A percentile compares a stretch with the other conserved stretches of the same genome.
These are phyloP conservation scores for Ophiostoma triangulosporum DNA, from an alignment of 2,329 filamentous ascomycete genomes.

Conservation along the genomic window DNA sequence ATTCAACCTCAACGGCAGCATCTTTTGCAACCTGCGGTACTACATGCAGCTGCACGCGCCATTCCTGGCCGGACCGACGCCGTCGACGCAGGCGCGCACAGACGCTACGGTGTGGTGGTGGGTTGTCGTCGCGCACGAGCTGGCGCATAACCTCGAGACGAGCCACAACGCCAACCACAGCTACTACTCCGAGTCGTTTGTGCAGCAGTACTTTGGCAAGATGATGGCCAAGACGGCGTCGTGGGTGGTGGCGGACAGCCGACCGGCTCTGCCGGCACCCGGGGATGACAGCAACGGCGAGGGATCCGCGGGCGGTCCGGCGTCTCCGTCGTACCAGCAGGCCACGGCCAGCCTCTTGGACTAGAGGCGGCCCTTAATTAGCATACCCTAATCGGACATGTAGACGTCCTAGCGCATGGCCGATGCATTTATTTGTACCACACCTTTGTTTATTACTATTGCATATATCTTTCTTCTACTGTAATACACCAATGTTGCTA, in stretches of 20 bases:
- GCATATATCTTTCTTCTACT: too few species aligned
- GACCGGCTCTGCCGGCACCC: background rate
- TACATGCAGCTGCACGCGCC: constrained; percentile 64
- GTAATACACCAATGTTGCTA: too few species aligned
- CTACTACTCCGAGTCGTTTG: constrained; percentile 74
- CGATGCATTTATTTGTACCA: background rate
- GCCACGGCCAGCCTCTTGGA: constrained; percentile 7
- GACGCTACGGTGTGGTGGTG: constrained; percentile 24
- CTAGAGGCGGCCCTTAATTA: too few species aligned
- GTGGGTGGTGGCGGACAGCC: constrained; percentile 11
- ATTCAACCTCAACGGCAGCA: constrained; percentile 74
- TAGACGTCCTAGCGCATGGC: too few species aligned
- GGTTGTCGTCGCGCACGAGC: constrained; percentile 74
- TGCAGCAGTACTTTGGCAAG: constrained; percentile 61
- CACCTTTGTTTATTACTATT: too few species aligned
- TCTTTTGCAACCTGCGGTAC: constrained; percentile 90
- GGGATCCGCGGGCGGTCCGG: background rate
- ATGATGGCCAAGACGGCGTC: constrained; percentile 44
- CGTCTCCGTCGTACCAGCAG: constrained; percentile 10
- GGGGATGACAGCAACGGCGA: background rate
- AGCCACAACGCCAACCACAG: constrained; percentile 68
- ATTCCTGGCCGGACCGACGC: constrained; percentile 21
- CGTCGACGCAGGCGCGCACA: constrained; percentile 16
- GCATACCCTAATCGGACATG: too few species aligned
- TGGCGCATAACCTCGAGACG: constrained; percentile 82